These are phyloP conservation scores for Tricholoma sp. DNA, from an alignment of 768 basidiomycete genomes.

Conservation along the genomic window DNA sequence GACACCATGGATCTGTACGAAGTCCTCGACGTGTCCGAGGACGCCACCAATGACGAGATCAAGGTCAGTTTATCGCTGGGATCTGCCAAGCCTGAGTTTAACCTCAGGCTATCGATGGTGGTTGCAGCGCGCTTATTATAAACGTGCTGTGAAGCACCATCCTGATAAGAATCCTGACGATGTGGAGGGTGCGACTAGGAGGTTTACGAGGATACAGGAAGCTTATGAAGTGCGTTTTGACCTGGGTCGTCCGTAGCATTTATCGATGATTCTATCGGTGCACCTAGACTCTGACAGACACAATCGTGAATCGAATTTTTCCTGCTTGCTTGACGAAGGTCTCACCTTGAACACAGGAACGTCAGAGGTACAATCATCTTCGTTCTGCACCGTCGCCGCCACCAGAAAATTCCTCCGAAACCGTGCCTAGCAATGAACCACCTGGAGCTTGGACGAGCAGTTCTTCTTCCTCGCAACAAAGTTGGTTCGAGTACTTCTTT, in stretches of 20 bases:
- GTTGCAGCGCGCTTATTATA: slow-evolving; percentile 55
- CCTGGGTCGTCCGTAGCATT: no score
- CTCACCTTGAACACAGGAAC: slow-evolving; percentile 1
- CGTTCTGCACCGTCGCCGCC: neutral
- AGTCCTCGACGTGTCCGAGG: slow-evolving; percentile 1
- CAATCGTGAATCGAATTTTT: neutral
- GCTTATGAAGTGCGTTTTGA: slow-evolving; percentile 60
- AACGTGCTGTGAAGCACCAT: slow-evolving; percentile 59
- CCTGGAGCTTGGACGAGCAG: neutral
- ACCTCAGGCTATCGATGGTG: no score
- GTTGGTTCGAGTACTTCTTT: neutral
- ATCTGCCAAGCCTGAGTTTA: neutral
- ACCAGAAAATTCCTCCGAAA: neutral
- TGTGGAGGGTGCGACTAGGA: slow-evolving; percentile 57
- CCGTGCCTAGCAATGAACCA: neutral
- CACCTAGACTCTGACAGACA: slow-evolving; percentile 11
- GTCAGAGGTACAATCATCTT: neutral
- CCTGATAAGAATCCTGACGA: slow-evolving; percentile 71
- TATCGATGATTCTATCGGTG: neutral
- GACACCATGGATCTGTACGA: slow-evolving; percentile 1
- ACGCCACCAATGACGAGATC: slow-evolving; percentile 5
- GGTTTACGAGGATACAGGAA: slow-evolving; percentile 67
- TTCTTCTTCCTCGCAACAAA: neutral
- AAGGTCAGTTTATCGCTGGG: neutral
- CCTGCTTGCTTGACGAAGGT: neutral